These are phyloP conservation scores for Pachysandra terminalis DNA, from an alignment of 164 flowering plant species.

Conservation along the genomic window DNA sequence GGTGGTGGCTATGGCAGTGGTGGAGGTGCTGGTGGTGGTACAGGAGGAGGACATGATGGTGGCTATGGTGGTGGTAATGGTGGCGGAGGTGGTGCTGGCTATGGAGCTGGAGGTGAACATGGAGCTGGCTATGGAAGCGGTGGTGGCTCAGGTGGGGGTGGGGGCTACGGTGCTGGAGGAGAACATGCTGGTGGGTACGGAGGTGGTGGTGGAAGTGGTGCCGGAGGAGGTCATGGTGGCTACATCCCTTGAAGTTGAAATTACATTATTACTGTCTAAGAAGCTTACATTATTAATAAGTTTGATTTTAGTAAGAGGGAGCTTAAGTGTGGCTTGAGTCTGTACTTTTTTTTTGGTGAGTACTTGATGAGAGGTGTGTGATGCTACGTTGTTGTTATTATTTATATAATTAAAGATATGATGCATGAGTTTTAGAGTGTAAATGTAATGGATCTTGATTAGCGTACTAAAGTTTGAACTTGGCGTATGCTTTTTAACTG, in stretches of 20 bases:
- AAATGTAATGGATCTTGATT: no score
- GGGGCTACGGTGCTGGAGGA: conserved; percentile 11
- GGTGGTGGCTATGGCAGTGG: conserved; percentile 1
- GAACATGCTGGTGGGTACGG: conserved; percentile 9
- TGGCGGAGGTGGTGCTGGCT: conserved; percentile 16
- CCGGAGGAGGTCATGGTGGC: conserved; percentile 1
- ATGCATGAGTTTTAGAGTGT: no score
- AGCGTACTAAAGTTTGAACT: no score
- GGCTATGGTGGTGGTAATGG: conserved; percentile 9
- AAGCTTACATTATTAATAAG: no score
- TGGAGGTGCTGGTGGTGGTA: conserved; percentile 14
- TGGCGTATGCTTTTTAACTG: no score
- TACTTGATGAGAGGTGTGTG: no score
- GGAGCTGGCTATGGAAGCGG: conserved; percentile 4
- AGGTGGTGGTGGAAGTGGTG: conserved; percentile 12
- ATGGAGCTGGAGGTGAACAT: conserved; percentile 16
- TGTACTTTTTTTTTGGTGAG: no score
- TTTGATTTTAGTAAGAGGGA: background rate
- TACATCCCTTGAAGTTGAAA: background rate
- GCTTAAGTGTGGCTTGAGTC: no score
- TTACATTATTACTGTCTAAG: background rate
- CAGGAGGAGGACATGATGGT: conserved; percentile 7
- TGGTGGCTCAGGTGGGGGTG: conserved; percentile 13
- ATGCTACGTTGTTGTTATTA: no score
- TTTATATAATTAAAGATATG: no score